Conservation (phyloP, 2,329 filamentous ascomycete genomes). For the Cladobotryum protrusum region DNA sequence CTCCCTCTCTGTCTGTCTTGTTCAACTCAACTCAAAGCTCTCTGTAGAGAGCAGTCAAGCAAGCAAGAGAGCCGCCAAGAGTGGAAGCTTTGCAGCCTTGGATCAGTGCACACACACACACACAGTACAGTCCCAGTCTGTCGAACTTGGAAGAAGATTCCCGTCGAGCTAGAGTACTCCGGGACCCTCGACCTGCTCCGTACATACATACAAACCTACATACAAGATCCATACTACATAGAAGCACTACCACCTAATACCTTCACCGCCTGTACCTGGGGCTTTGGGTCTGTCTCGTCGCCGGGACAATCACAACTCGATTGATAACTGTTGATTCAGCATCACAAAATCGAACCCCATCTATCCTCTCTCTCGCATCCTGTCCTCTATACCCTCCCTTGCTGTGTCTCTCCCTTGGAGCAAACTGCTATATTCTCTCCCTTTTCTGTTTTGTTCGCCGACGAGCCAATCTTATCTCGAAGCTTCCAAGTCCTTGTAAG, state of each 20-base stretch:
- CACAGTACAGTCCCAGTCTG: no score
- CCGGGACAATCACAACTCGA: conserved; percentile 6
- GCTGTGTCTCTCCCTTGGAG: background rate
- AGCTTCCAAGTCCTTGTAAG: background rate
- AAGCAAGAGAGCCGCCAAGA: background rate
- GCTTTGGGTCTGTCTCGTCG: conserved; percentile 1
- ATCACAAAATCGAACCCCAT: background rate
- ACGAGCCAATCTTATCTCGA: no score
- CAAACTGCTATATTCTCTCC: background rate
- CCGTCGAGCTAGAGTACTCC: background rate
- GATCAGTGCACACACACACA: no score
- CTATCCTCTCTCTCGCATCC: background rate
- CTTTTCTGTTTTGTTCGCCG: background rate
- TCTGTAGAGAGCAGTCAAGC: background rate
- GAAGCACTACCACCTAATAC: background rate
- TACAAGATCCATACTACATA: background rate
- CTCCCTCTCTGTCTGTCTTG: background rate
- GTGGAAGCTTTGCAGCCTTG: background rate
- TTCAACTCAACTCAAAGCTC: background rate
- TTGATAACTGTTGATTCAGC: background rate
- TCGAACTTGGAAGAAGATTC: background rate
- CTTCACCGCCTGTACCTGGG: conserved; percentile 9
- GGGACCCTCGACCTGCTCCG: background rate
- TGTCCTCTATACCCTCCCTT: background rate
- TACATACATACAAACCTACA: background rate